A percentile compares a stretch with the other conserved stretches of the same genome.
phyloP scores from a whole-genome alignment of 2,329 filamentous ascomycete species.

The Fusarium luffae region DNA sequence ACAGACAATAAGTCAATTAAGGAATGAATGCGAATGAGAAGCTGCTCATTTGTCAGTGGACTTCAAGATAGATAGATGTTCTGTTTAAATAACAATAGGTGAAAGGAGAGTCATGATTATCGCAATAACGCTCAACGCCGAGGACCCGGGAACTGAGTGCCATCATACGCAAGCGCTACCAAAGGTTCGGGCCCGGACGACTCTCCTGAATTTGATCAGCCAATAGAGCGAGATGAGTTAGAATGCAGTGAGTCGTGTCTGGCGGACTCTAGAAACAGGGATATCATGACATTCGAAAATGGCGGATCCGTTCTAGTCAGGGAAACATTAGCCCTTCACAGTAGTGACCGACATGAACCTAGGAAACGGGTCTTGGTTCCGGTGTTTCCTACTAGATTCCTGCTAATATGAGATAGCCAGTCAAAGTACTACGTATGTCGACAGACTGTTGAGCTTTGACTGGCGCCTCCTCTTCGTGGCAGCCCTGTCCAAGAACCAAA shows the following conservation, averaged over 20 bases:
- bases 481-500: neutral
- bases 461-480: neutral
- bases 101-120: neutral
- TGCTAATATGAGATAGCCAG: neutral
- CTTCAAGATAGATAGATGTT: neutral
- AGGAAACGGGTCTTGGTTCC: neutral
- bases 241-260: slow-evolving; percentile 8
- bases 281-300: neutral
- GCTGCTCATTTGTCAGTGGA: slow-evolving; percentile 27
- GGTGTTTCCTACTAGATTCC: neutral
- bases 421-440: slow-evolving; percentile 1
- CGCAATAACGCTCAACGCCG: neutral
- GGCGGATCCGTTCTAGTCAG: neutral
- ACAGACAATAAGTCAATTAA: slow-evolving; percentile 6
- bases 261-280: neutral
- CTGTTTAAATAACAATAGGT: slow-evolving; percentile 14
- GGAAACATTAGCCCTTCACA: neutral
- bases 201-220: slow-evolving; percentile 6
- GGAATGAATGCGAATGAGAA: slow-evolving; percentile 29
- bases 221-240: slow-evolving; percentile 33
- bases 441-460: neutral
- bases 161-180: neutral
- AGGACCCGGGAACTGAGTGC: neutral
- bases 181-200: neutral
- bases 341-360: neutral